Evolutionary conservation across 176 grass and related monocot species (phyloP).

Genomic region (Hyparrhenia diplandra): DNA sequence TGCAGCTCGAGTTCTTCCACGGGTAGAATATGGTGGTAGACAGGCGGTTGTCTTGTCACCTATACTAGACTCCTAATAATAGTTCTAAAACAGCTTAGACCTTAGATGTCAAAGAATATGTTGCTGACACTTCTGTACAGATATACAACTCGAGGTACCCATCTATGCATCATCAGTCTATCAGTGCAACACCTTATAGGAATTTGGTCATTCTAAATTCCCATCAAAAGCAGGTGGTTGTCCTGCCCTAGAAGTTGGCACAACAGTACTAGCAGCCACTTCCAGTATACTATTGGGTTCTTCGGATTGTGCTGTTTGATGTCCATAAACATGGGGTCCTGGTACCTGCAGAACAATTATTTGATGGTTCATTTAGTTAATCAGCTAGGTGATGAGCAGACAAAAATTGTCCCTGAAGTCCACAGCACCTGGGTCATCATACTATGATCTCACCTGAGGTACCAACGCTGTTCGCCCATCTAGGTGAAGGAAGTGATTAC

Average conservation of each 20-base stretch:
- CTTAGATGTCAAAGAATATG: slow-evolving; percentile 19
- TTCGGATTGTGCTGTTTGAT: slow-evolving; percentile 33
- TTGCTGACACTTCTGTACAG: neutral
- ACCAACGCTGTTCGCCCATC: slow-evolving; percentile 25
- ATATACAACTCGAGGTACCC: neutral
- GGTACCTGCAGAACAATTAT: slow-evolving; percentile 48
- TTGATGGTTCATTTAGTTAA: neutral
- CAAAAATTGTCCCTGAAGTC: neutral
- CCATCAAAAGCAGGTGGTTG: slow-evolving; percentile 23
- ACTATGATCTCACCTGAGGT: slow-evolving; percentile 49
- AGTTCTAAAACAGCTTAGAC: slow-evolving; percentile 5
- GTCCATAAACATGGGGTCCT: slow-evolving; percentile 49
- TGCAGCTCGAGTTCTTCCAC: slow-evolving; percentile 3
- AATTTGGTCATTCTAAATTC: slow-evolving; percentile 33
- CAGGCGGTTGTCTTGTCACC: neutral
- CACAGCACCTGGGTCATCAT: neutral
- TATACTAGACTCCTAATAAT: slow-evolving; percentile 1
- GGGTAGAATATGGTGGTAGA: neutral
- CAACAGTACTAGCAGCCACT: slow-evolving; percentile 30
- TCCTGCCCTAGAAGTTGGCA: slow-evolving; percentile 30
- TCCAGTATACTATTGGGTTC: slow-evolving; percentile 21
- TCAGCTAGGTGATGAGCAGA: neutral
- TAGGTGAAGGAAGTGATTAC: slow-evolving; percentile 33
- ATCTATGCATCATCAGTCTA: neutral
- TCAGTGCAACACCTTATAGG: slow-evolving; percentile 26